Evolutionary conservation across 108 stramenopile species (phyloP), one percentile per base, ranked within the genome.

Genomic region (Skeletonema grethae): DNA sequence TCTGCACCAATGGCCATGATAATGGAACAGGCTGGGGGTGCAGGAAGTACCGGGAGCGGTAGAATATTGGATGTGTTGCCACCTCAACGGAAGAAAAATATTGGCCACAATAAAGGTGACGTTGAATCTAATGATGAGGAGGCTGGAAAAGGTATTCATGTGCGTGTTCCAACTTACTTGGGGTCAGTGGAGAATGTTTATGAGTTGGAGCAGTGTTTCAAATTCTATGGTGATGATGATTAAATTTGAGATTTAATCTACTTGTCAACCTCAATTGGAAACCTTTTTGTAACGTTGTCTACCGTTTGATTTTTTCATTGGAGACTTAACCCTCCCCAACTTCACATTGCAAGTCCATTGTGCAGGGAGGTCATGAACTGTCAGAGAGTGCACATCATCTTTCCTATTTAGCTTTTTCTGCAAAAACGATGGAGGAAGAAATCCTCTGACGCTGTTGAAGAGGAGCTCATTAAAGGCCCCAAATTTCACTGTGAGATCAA

Each of bases 1-100:
- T 96, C 93, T 55, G 91, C 93, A 43, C 99, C 99, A 35, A 99
- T 99, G 97, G 94, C 97, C 28, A 90, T 97, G 84, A 97, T 99
- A 61, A 90, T 99, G 72, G 99, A 99, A 85, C 88, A 98, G 68
- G 98, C 98, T 8, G 99, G 99, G 35, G 99, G 99, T 5, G 88
- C 90, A 5, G 97, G 91, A 3, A 95, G 93, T 53, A 98, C 97
- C 1, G 99, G 98, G 50, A 63, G 28, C n/a, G 90, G 90, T 43
- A 77, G 92, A 46, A 89, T 96, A 59, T 72, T 96, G 35, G 92
- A 91, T 71, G 88, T 96, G 36, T 66, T 83, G 64, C 91, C 94
- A 11, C 89, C 77, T 10, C 80, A 67, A 29, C 65, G 64, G 5
- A 75, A 58, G 43, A 75, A 58, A 32, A 75, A 41, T 16, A 61